Conservation (phyloP, 108 stramenopile species). For the Nitzschia sp. region DNA sequence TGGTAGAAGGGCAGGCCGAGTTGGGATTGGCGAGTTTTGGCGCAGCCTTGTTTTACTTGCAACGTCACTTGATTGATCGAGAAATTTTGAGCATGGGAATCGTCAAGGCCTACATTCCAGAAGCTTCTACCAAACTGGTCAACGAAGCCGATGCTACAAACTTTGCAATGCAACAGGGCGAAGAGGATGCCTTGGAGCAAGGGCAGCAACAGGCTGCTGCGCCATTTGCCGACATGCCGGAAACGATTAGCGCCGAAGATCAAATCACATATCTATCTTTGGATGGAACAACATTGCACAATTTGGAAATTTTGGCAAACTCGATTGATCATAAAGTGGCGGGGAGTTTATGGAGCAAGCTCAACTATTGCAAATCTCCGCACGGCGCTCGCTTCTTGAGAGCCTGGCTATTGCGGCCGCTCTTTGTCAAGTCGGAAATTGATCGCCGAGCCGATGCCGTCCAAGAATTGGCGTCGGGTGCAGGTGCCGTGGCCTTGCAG, state of each 20-base stretch:
- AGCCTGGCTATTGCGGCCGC: slow-evolving; percentile 95
- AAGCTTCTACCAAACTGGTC: slow-evolving; percentile 30
- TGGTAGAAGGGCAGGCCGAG: slow-evolving; percentile 76
- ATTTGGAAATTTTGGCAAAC: slow-evolving; percentile 94
- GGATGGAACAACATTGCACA: slow-evolving; percentile 94
- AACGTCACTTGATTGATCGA: slow-evolving; percentile 88
- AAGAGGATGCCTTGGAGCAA: slow-evolving; percentile 22
- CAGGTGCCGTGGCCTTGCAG: slow-evolving; percentile 70
- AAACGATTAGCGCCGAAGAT: slow-evolving; percentile 28
- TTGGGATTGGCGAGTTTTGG: slow-evolving; percentile 87
- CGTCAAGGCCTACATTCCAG: slow-evolving; percentile 86
- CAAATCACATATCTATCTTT: slow-evolving; percentile 84
- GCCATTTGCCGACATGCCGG: slow-evolving; percentile 1
- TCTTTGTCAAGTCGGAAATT: slow-evolving; percentile 87
- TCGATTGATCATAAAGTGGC: slow-evolving; percentile 62
- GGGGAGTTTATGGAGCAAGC: slow-evolving; percentile 90
- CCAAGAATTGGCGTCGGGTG: slow-evolving; percentile 79
- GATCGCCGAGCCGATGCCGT: slow-evolving; percentile 94
- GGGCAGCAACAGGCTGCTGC: background rate
- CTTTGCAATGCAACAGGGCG: background rate
- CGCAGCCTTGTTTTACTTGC: slow-evolving; percentile 88
- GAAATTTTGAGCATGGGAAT: slow-evolving; percentile 92
- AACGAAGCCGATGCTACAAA: background rate
- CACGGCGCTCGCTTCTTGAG: slow-evolving; percentile 93
- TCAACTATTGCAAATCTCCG: slow-evolving; percentile 90